Base-by-base conservation (phyloP, 2,329 filamentous ascomycete species). In the Neonectria faginata region DNA sequence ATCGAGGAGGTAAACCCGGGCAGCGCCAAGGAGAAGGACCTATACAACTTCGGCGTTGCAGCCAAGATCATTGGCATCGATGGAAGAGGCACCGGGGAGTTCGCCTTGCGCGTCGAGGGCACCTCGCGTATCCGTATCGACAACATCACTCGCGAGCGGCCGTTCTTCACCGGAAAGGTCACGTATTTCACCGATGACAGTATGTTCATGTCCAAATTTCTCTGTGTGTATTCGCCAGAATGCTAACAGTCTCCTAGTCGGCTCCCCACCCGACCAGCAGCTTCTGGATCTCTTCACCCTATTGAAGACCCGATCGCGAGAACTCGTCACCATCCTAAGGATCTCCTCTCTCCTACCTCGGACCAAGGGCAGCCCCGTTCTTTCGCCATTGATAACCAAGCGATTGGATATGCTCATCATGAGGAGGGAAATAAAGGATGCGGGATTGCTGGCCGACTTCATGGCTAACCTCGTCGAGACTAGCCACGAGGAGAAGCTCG, bases 381-480 rank as follows among this genome's bases (percentile, higher is more conserved):
- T 98, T 16, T 94, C 94, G 3, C 94, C 95, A 1, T 82, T 95
- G n/a, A 86, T 98, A 57, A 93, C 93, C 0, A 89, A 94, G 55
- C 89, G 94, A 57, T 87, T 99, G 47, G 94, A 98, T 74, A 81
- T 94, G 57, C 96, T 93, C 78, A 97, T 99, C 68, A 86, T 89
- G 33, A 89, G 91, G 77, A 97, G 96, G 76, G 90, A 93, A 64
- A 78, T 96, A 55, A 84, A 88, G 45, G 94, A 98, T 70, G 94
- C 94, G 1, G 95, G 95, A 2, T 83, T 89, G 9, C 85, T 99
- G 10, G 95, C 96, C 7, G 96, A 99, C 77, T 98, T 98, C 77
- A 97, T 99, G 93, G 91, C 93, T 42, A 97, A 97, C 76, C 87
- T 98, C 25, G 88, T 97, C 3, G 93, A 97, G 67, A 90, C 92